Conservation (phyloP, 148 eudicot genomes). For the Cornus controversa region DNA sequence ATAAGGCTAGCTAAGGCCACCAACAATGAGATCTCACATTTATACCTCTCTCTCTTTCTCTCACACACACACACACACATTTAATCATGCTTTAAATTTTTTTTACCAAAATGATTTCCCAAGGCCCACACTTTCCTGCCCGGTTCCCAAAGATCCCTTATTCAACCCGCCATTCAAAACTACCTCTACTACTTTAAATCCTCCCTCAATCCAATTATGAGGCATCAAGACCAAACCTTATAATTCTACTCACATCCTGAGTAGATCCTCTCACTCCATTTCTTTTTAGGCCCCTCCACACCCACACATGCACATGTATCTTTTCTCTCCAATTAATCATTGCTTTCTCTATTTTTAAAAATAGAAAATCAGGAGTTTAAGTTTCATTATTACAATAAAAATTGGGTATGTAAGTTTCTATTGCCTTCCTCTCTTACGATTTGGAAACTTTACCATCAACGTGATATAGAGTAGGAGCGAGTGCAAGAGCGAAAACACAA, state of each 20-base stretch:
- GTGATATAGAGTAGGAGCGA: too few species aligned
- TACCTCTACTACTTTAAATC: background rate
- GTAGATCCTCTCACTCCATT: constrained; percentile 27
- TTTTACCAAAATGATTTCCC: constrained; percentile 19
- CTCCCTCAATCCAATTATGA: constrained; percentile 18
- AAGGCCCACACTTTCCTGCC: constrained; percentile 20
- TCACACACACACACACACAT: constrained; percentile 15
- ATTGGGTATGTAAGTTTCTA: too few species aligned
- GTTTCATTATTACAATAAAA: too few species aligned
- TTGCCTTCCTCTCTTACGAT: too few species aligned
- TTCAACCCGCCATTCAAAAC: constrained; percentile 21
- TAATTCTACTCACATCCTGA: constrained; percentile 35
- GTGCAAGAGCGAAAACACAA: too few species aligned
- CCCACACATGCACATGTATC: background rate
- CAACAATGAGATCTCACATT: constrained; percentile 30
- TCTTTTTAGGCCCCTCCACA: constrained; percentile 1
- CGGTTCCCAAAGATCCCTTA: constrained; percentile 10
- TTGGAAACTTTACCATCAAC: too few species aligned
- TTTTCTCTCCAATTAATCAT: background rate
- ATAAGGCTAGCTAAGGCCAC: constrained; percentile 16
- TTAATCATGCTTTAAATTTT: constrained; percentile 21
- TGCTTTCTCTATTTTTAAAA: too few species aligned
- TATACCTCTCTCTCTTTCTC: constrained; percentile 11
- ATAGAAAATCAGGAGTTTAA: too few species aligned
- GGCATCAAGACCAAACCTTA: constrained; percentile 38